Evolutionary conservation across 352 stramenopile genomes (phyloP), one percentile per base, ranked within the genome.

Genomic region (Pseudoperonospora humuli): DNA sequence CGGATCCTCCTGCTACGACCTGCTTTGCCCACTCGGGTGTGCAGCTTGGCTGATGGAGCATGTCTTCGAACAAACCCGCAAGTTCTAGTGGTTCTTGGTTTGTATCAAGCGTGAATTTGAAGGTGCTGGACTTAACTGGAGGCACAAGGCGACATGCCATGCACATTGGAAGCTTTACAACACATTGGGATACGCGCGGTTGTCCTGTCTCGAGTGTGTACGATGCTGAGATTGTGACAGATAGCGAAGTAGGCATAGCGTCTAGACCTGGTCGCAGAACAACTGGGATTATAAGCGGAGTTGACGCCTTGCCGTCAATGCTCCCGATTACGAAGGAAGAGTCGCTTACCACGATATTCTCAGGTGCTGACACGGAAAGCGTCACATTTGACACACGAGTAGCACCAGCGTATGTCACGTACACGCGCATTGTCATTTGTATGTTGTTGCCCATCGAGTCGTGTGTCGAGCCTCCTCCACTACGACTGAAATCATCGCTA

Each of bases 31-130:
- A 84, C 35, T 92, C 82, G 4, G 70, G 67, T 4, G 67, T 71
- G 48, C 62, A 70, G 31, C 69, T 74, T 14, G 77, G 76, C 59
- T 94, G 82, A 14, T 84, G 75, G 33, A 90, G 69, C 70, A 95
- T 86, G 26, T 95, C 86, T 41, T 92, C 75, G 42, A 95, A 96
- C 14, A 96, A 57, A 7, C 38, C 55, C 0, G 75, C 67, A 8
- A 95, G 60, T 35, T 86, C 70, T 6, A 86, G 54, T 5, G 82
- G 76, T n/a, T 76, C 70, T 27, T 85, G 61, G 43, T 95, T 92
- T 3, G 84, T 95, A 52, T 92, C 79, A 3, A 96, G 58, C 3
- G 79, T 95, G 46, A 96, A 89, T 41, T 93, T 95, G 58, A 86
- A 89, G 6, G 65, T 84, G 43, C 75, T 85, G 0, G 68, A 70